Conservation (phyloP, 2,329 filamentous ascomycete species). For the Metarhizium anisopliae region DNA sequence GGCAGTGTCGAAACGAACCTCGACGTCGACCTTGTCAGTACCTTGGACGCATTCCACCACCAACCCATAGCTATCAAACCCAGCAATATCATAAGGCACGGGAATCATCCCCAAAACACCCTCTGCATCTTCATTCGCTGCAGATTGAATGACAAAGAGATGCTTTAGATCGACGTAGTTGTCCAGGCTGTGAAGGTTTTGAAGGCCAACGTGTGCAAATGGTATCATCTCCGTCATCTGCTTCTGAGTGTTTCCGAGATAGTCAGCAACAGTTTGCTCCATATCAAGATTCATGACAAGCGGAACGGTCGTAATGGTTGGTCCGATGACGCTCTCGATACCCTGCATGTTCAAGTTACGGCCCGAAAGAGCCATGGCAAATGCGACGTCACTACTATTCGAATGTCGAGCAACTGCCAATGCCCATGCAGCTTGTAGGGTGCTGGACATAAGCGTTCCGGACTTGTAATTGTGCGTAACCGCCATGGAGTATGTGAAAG, state of each 20-base stretch:
- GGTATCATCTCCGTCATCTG: conserved; percentile 11
- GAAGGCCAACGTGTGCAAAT: conserved; percentile 13
- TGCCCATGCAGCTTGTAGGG: too few relatives aligned
- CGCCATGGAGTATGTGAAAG: too few relatives aligned
- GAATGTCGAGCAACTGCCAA: conserved; percentile 28
- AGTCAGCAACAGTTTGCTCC: conserved; percentile 1
- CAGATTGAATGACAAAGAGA: conserved; percentile 17
- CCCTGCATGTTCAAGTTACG: conserved; percentile 16
- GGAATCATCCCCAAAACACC: not conserved
- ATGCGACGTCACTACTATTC: conserved; percentile 25
- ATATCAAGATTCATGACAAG: conserved; percentile 27
- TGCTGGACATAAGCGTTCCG: too few relatives aligned
- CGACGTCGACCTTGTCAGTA: too few relatives aligned
- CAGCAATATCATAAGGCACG: too few relatives aligned
- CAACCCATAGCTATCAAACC: too few relatives aligned
- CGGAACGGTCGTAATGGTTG: conserved; percentile 33
- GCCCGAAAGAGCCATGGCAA: conserved; percentile 34
- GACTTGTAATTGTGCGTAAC: conserved; percentile 19
- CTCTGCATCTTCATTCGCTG: not conserved
- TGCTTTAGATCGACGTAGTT: conserved; percentile 16
- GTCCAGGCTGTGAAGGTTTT: conserved; percentile 11
- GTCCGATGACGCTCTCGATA: conserved; percentile 14
- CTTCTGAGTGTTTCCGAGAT: conserved; percentile 8
- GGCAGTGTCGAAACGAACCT: too few relatives aligned
- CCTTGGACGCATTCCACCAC: too few relatives aligned